phyloP scores from a whole-genome alignment of 1,284 basidiomycete genomes.

The Austropuccinia psidii region DNA sequence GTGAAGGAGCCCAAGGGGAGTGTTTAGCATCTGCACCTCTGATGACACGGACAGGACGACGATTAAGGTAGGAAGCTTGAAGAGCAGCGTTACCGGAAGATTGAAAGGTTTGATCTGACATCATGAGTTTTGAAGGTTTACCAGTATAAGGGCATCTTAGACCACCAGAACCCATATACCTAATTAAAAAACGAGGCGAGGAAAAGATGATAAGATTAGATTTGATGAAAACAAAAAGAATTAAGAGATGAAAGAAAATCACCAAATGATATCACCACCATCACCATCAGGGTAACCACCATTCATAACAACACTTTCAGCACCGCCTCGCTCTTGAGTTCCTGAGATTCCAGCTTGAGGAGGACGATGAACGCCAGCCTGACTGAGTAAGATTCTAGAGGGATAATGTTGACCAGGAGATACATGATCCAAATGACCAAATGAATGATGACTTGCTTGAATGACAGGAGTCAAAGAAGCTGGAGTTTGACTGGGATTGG shows the following conservation, averaged over 20 bases:
- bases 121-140: neutral
- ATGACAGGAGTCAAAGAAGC: neutral
- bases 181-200: neutral
- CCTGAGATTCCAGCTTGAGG: slow-evolving; percentile 36
- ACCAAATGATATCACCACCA: slow-evolving; percentile 70
- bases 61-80: slow-evolving; percentile 56
- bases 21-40: slow-evolving; percentile 68
- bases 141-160: neutral
- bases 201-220: neutral
- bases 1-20: slow-evolving; percentile 48
- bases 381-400: slow-evolving; percentile 38
- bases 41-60: slow-evolving; percentile 69
- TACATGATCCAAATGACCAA: slow-evolving; percentile 4
- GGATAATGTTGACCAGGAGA: slow-evolving; percentile 38
- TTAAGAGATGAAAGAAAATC: slow-evolving; percentile 47
- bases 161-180: slow-evolving; percentile 32
- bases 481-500: neutral
- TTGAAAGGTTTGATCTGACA: neutral
- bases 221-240: neutral
- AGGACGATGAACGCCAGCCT: slow-evolving; percentile 41
- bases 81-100: neutral
- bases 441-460: neutral
- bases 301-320: slow-evolving; percentile 68
- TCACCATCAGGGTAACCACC: slow-evolving; percentile 73
- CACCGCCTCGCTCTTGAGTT: slow-evolving; percentile 52